Percentiles rank a stretch among this genome's conserved stretches.
Evolutionary conservation across 345 rosid genomes (phyloP).

Genomic region (Melaleuca alternifolia): DNA sequence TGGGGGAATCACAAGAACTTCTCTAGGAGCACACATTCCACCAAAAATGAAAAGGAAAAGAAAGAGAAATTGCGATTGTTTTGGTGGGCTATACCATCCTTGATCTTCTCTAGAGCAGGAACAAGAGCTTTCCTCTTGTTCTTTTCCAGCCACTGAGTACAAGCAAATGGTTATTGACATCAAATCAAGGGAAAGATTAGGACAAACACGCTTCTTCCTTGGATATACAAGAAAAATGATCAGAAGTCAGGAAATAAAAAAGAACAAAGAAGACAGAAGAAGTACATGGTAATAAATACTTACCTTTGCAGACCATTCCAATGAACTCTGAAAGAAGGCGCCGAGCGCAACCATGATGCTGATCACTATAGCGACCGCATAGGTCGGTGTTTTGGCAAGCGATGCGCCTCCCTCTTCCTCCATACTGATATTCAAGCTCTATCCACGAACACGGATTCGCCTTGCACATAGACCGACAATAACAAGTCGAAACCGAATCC

Average conservation of each 20-base stretch:
- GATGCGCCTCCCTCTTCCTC: not conserved
- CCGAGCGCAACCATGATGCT: not conserved
- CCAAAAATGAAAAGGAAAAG: not conserved
- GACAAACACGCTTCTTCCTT: not conserved
- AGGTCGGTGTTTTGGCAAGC: constrained; percentile 3
- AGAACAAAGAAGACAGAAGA: not conserved
- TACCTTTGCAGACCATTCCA: constrained; percentile 1
- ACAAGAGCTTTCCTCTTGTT: not conserved
- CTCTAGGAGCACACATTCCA: not conserved
- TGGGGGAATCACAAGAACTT: not conserved
- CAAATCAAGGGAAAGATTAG: not conserved
- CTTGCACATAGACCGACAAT: not conserved
- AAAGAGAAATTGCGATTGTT: not conserved
- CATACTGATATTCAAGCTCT: not conserved
- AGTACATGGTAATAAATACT: not conserved
- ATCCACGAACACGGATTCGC: not conserved
- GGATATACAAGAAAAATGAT: not conserved
- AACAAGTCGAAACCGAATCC: not conserved
- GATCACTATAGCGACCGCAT: constrained; percentile 1
- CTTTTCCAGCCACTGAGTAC: constrained; percentile 1
- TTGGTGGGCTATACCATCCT: not conserved
- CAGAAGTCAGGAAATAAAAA: not conserved
- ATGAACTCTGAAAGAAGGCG: not conserved
- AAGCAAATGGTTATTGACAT: not conserved
- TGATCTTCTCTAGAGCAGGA: constrained; percentile 4